Conservation (phyloP, 2,329 filamentous ascomycete species). For the Aureobasidium subglaciale region DNA sequence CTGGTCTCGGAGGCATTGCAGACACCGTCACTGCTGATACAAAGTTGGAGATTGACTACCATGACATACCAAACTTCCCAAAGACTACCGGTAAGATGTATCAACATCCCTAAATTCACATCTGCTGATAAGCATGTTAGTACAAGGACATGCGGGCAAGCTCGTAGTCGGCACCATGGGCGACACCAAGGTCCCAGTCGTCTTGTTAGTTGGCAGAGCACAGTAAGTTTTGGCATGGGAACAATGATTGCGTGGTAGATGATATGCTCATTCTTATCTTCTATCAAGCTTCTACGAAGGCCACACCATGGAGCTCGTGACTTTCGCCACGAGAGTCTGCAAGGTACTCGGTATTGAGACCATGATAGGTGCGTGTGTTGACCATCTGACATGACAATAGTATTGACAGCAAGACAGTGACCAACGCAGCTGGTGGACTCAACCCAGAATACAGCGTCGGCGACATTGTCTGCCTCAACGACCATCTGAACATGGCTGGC, state of each 20-base stretch:
- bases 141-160: constrained; percentile 54
- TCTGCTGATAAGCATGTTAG: constrained; percentile 21
- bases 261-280: constrained; percentile 17
- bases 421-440: constrained; percentile 59
- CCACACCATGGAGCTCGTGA: constrained; percentile 54
- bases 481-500: constrained; percentile 59
- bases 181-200: constrained; percentile 46
- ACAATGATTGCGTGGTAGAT: background rate
- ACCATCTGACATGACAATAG: background rate
- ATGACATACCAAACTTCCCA: constrained; percentile 55
- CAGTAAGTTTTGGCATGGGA: constrained; percentile 49
- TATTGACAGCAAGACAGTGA: constrained; percentile 38
- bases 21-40: constrained; percentile 46
- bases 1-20: constrained; percentile 55
- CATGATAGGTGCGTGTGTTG: constrained; percentile 43
- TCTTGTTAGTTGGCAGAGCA: constrained; percentile 57
- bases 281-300: constrained; percentile 58
- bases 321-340: constrained; percentile 59
- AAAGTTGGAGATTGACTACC: constrained; percentile 50
- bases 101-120: background rate
- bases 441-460: constrained; percentile 58
- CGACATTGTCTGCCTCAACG: constrained; percentile 59
- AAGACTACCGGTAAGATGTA: constrained; percentile 48
- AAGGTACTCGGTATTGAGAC: constrained; percentile 55
- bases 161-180: constrained; percentile 57